Evolutionary conservation across 768 basidiomycete species (phyloP), one percentile per base, ranked within the genome.

Genomic region (Boletus tomentosulus): DNA sequence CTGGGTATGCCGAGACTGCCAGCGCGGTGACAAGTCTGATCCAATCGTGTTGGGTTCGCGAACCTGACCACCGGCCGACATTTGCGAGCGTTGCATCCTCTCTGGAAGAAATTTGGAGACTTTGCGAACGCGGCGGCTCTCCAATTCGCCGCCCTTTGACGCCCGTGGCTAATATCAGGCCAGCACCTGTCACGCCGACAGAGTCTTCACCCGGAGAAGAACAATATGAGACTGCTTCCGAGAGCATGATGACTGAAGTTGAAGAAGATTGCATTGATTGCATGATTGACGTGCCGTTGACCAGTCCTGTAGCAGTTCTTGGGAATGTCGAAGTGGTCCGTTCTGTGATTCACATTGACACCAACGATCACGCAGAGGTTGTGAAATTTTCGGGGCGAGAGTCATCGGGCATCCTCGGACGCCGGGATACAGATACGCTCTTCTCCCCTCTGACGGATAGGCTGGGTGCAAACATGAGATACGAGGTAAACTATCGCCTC

Each of bases 401-500:
- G 0, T 41, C 31, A 4, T 44, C 48, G 15, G 10, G 7, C 35
- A 34, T 45, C 44, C 37, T 30, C 4, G 48, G 46, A 42, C 15
- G 37, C 16, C 48, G 25, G 8, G 46, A 42, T 19, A 24, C 37
- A n/a, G 24, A 55, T 6, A 44, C 42, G 1, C 4, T 44, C 1
- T 25, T 75, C 5, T 75, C 73, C 2, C 63, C 72, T 0, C 73
- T 74, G 1, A 60, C 56, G 25, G 74, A 79, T 45, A 71, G 74
- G 16, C 55, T 57, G 6, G 62, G 73, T n/a, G 64, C 72, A 15
- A 75, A 80, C 44, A 67, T 73, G 41, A 74, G 73, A 57, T 77
- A 86, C 53, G 90, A 92, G 70, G 72, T 82, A 55, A 75, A 81
- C 54, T 92, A 91, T 65, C 73, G 89, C 30, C 73, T 86, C 55